phyloP scores from a whole-genome alignment of 768 basidiomycete species.

The Pleurotus cornucopiae region DNA sequence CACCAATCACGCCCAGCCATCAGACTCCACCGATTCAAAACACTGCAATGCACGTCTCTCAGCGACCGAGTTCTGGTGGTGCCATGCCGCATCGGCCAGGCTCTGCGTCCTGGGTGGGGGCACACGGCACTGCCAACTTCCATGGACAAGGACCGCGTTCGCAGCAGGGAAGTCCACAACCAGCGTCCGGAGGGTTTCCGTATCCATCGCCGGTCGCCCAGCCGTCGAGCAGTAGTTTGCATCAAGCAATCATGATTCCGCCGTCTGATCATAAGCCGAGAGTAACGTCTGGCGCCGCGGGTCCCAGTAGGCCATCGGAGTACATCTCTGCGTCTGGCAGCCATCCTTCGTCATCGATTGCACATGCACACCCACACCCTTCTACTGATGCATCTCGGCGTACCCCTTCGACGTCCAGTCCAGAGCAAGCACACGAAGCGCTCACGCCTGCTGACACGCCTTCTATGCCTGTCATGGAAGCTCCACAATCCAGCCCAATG shows the following conservation, averaged over 20 bases:
- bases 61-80: no score
- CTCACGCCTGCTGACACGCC: neutral
- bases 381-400: neutral
- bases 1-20: neutral
- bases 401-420: neutral
- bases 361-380: neutral
- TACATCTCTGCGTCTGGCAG: no score
- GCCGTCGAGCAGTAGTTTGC: constrained; percentile 1
- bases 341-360: neutral
- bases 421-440: constrained; percentile 3
- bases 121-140: no score
- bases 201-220: neutral
- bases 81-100: no score
- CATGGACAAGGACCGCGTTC: no score
- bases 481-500: neutral
- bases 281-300: no score
- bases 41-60: no score
- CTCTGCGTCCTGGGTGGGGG: no score
- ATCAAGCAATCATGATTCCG: neutral
- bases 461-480: neutral
- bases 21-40: no score
- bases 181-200: neutral
- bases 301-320: no score
- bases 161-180: neutral
- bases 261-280: no score